Conservation (phyloP, 768 basidiomycete species). For the Pulveroboletus sp. region DNA sequence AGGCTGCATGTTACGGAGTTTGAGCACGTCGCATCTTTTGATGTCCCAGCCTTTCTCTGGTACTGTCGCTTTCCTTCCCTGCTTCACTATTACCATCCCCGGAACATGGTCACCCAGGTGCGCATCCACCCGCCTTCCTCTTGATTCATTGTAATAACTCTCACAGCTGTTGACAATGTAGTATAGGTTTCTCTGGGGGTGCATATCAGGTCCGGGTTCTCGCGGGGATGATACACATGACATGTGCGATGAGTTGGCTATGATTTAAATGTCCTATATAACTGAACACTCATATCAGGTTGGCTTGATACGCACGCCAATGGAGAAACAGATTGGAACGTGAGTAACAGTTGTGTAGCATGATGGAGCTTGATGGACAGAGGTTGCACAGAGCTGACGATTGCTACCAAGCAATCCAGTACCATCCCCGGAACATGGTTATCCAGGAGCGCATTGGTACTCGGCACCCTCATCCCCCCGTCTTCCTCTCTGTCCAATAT, state of each 20-base stretch:
- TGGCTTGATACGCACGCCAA: background rate
- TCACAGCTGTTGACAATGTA: background rate
- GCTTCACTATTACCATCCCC: background rate
- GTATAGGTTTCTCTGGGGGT: background rate
- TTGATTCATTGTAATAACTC: background rate
- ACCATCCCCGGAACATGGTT: constrained; percentile 5
- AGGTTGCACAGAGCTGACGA: constrained; percentile 12
- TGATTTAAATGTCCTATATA: too few relatives aligned
- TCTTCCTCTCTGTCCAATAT: constrained; percentile 45
- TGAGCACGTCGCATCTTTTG: too few relatives aligned
- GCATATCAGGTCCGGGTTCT: background rate
- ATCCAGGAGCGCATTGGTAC: constrained; percentile 48
- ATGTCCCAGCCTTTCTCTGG: too few relatives aligned
- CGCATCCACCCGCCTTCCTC: too few relatives aligned
- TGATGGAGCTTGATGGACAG: too few relatives aligned
- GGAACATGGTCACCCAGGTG: too few relatives aligned
- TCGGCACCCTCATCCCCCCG: constrained; percentile 45
- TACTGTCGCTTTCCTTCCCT: too few relatives aligned
- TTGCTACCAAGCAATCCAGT: constrained; percentile 12
- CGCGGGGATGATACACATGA: background rate
- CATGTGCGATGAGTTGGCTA: background rate
- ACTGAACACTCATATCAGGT: background rate
- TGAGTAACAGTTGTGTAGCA: too few relatives aligned
- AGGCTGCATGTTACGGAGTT: too few relatives aligned
- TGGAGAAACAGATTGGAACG: too few relatives aligned